Conservation (phyloP, 805 yeast genomes). For the Starmerella etchellsii region DNA sequence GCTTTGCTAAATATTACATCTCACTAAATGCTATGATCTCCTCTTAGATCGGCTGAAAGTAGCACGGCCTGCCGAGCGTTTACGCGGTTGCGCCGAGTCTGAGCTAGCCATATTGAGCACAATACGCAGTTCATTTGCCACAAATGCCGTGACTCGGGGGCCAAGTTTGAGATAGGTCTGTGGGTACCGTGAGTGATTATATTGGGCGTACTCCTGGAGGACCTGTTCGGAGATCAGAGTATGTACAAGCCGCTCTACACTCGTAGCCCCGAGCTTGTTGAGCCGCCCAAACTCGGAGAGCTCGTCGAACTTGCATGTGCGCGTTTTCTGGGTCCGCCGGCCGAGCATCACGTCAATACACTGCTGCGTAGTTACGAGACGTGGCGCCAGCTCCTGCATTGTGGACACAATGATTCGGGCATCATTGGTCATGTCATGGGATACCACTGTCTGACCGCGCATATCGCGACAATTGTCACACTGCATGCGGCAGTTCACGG, state of each 20-base stretch:
- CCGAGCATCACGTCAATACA: constrained; percentile 59
- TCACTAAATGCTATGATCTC: not conserved
- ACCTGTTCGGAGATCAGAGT: constrained; percentile 54
- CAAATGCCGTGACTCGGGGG: constrained; percentile 37
- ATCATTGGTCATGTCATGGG: constrained; percentile 50
- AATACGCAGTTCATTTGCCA: constrained; percentile 28
- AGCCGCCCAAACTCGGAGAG: constrained; percentile 63
- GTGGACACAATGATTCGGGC: constrained; percentile 49
- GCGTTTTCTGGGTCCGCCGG: constrained; percentile 49
- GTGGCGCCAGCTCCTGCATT: constrained; percentile 40
- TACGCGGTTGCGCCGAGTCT: not conserved
- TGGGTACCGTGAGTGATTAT: constrained; percentile 69
- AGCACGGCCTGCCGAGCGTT: not conserved
- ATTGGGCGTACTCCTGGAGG: constrained; percentile 56
- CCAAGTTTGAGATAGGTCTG: constrained; percentile 62
- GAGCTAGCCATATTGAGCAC: not conserved
- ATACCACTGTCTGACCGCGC: constrained; percentile 30
- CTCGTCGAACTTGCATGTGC: constrained; percentile 50
- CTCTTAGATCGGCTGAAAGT: not conserved
- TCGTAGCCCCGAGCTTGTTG: constrained; percentile 35
- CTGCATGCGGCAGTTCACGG: constrained; percentile 47
- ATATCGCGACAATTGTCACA: constrained; percentile 70
- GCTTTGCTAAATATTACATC: no score
- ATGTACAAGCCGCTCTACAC: constrained; percentile 62
- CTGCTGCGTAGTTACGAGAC: constrained; percentile 58